Conservation (phyloP, 495 filamentous ascomycete genomes). For the Jackrogersella multiformis region DNA sequence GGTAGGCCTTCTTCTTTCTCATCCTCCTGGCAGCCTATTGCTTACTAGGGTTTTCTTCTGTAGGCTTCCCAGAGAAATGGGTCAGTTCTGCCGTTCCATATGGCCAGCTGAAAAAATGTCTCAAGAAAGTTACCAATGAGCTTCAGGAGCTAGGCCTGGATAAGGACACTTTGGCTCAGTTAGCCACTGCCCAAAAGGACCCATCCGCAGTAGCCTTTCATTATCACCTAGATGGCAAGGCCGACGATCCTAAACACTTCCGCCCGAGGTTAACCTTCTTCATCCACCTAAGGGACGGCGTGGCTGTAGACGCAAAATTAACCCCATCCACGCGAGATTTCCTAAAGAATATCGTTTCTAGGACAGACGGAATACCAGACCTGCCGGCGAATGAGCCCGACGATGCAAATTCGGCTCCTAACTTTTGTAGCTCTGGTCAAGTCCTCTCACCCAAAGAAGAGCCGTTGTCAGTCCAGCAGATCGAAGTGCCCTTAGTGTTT, state of each 20-base stretch:
- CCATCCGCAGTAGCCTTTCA: constrained; percentile 45
- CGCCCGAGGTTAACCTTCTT: constrained; percentile 68
- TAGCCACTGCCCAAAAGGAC: constrained; percentile 54
- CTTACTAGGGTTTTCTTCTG: constrained; percentile 9
- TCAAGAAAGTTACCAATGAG: constrained; percentile 72
- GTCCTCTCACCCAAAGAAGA: not conserved
- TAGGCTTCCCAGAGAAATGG: constrained; percentile 70
- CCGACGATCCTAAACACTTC: constrained; percentile 51
- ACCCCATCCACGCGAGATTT: constrained; percentile 62
- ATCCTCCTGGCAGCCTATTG: not conserved
- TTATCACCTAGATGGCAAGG: constrained; percentile 56
- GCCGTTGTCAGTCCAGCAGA: constrained; percentile 42
- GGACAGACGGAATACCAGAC: constrained; percentile 4
- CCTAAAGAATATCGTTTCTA: constrained; percentile 59
- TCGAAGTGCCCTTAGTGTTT: constrained; percentile 72
- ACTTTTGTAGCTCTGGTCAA: not conserved
- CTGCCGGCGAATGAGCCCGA: not conserved
- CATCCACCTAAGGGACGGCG: constrained; percentile 60
- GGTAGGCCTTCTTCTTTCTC: constrained; percentile 38
- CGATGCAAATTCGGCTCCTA: not conserved
- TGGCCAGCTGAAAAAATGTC: constrained; percentile 76
- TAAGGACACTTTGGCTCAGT: constrained; percentile 63
- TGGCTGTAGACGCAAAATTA: constrained; percentile 64
- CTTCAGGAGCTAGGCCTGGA: constrained; percentile 68
- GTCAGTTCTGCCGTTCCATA: constrained; percentile 75